A percentile compares a stretch with the other conserved stretches of the same genome.
Evolutionary conservation across 2,329 filamentous ascomycete genomes (phyloP).

Genomic region (Fusarium euwallaceae): DNA sequence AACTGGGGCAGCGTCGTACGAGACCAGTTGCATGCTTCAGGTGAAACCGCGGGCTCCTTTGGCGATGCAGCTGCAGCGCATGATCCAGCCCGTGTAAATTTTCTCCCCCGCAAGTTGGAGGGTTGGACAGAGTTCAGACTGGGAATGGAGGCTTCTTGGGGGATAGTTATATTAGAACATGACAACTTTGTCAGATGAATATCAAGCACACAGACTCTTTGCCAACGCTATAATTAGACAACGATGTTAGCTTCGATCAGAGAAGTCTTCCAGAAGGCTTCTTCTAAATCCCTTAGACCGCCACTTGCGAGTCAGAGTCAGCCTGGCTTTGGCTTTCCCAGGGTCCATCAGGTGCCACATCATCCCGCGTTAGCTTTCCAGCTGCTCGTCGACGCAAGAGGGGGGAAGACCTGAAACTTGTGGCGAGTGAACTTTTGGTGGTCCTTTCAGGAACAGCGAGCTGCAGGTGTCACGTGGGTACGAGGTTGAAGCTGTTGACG

Average conservation of each 20-base stretch:
- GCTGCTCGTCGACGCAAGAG: not conserved
- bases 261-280: slow-evolving; percentile 29
- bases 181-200: not conserved
- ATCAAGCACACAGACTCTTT: not conserved
- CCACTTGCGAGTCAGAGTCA: slow-evolving; percentile 26
- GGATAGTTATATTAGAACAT: not conserved
- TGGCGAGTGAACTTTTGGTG: not conserved
- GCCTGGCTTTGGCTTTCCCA: slow-evolving; percentile 9
- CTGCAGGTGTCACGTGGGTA: slow-evolving; percentile 1
- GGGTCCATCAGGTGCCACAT: slow-evolving; percentile 23
- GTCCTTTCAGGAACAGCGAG: not conserved
- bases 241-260: not conserved
- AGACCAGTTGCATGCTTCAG: slow-evolving; percentile 24
- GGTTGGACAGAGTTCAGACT: not conserved
- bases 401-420: not conserved
- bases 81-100: slow-evolving; percentile 1
- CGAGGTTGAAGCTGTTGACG: not conserved
- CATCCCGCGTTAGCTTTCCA: slow-evolving; percentile 24
- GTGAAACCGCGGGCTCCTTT: slow-evolving; percentile 38
- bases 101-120: not conserved
- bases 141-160: slow-evolving; percentile 1
- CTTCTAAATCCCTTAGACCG: slow-evolving; percentile 22
- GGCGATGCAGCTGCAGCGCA: slow-evolving; percentile 19
- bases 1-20: slow-evolving; percentile 23
- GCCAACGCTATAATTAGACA: not conserved